Base-by-base conservation (phyloP, 768 basidiomycete species). In the Mycena belliarum region DNA sequence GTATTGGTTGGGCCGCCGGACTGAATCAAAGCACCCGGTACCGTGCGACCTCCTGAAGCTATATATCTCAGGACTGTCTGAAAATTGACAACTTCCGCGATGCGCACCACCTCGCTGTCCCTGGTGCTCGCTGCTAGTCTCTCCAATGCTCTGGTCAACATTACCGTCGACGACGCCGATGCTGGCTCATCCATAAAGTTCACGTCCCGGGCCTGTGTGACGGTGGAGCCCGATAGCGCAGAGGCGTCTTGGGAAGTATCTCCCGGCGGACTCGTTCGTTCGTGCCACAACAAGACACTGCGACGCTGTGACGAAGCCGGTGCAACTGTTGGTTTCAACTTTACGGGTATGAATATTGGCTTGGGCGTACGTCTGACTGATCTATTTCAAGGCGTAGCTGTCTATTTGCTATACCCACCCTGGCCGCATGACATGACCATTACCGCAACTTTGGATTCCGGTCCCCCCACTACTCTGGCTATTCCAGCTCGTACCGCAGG, bases 391-490 rank as follows among this genome's bases (percentile, higher is more conserved):
- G 55, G 55, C 8, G 37, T 57, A 41, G 55, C 55, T 7, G 55
- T 57, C 15, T 57, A 49, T 38, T 26, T 57, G 35, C 2, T 57
- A 29, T 57, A 57, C 26, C 55, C 55, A 9, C 55, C 55, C n/a
- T 50, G 48, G 42, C 48, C 55, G 4, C 41, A 50, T 40, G 48
- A 57, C 43, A 50, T 57, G 48, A 38, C 20, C 1, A 28, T 57
- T 25, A 44, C 18, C 11, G 55, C 43, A 21, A 45, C 49, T 37
- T 38, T 57, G 35, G 55, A 57, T 33, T 57, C 49, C 3, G n/a
- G 45, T 43, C 10, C 24, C 21, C 33, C 55, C 14, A 28, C 28
- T 16, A 25, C 33, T 12, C 12, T 57, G 14, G 45, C 49, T 9
- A 35, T 57, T 21, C 41, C 55, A 21, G 41, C n/a, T 29, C 33